These are phyloP conservation scores for Trypethelium eluteriae DNA, from an alignment of 495 filamentous ascomycete species.

Conservation along the genomic window DNA sequence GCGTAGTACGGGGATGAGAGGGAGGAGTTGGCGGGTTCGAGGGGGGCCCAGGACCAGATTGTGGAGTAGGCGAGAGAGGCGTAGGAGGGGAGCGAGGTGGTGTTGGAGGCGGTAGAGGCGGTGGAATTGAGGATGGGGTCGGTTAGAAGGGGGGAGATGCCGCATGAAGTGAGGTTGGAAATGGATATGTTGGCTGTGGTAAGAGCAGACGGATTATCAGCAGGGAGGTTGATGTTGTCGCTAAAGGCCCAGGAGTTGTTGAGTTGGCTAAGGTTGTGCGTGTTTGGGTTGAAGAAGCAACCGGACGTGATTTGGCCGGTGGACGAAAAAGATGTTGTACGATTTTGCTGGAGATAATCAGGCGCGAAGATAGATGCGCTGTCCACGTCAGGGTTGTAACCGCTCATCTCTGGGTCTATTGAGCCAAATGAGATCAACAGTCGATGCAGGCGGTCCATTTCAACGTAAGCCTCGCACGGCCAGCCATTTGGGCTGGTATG, in stretches of 20 bases:
- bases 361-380: constrained; percentile 39
- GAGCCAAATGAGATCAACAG: constrained; percentile 48
- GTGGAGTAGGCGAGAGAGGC: constrained; percentile 43
- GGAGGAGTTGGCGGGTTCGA: constrained; percentile 44
- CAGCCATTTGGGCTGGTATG: constrained; percentile 55
- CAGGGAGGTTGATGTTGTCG: constrained; percentile 26
- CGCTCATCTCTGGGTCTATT: constrained; percentile 50
- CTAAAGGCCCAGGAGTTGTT: constrained; percentile 56
- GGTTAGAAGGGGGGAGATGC: constrained; percentile 52
- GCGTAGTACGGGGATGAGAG: constrained; percentile 26
- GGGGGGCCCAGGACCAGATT: constrained; percentile 54
- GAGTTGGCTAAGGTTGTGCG: constrained; percentile 34
- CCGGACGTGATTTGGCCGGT: constrained; percentile 41
- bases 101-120: constrained; percentile 44
- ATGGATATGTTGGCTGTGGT: constrained; percentile 32
- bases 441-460: constrained; percentile 44
- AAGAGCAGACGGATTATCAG: constrained; percentile 27
- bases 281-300: constrained; percentile 45
- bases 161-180: constrained; percentile 47
- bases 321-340: constrained; percentile 26
- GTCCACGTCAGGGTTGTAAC: constrained; percentile 44
- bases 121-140: constrained; percentile 45
- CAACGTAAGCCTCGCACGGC: constrained; percentile 52
- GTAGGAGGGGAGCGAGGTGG: constrained; percentile 39
- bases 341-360: constrained; percentile 31